Percentiles rank a stretch among this genome's conserved stretches.
Evolutionary conservation across 2,329 filamentous ascomycete genomes (phyloP).

Genomic region (Ceratocystis destructans): DNA sequence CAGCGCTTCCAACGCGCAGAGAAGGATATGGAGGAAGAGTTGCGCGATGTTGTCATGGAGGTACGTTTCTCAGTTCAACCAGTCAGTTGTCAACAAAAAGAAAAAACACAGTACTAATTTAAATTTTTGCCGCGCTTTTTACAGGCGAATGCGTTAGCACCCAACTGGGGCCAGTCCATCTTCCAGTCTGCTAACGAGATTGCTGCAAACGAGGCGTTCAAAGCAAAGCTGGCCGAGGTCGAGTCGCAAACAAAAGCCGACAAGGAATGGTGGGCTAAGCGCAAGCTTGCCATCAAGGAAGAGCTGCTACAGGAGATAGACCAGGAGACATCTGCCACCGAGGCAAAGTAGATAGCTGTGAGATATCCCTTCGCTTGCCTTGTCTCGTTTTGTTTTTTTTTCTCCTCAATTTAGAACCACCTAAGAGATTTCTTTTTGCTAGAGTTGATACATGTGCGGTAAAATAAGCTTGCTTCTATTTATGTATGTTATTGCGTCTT

Average conservation of each 20-base stretch:
- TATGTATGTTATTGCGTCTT: background rate
- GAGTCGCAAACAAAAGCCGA: constrained; percentile 58
- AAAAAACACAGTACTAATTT: background rate
- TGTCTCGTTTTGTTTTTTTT: constrained; percentile 50
- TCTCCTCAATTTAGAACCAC: background rate
- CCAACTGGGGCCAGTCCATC: constrained; percentile 84
- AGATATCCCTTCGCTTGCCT: constrained; percentile 28
- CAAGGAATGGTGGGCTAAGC: constrained; percentile 87
- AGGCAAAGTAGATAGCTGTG: constrained; percentile 21
- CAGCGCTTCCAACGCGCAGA: constrained; percentile 83
- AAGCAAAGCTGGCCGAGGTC: constrained; percentile 60
- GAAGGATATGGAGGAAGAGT: constrained; percentile 93
- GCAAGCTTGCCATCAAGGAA: constrained; percentile 55
- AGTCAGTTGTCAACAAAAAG: background rate
- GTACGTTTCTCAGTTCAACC: constrained; percentile 33
- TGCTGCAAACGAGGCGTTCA: constrained; percentile 65
- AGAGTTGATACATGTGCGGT: background rate
- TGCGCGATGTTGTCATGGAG: constrained; percentile 87
- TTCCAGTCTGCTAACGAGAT: constrained; percentile 98
- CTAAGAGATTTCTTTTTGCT: background rate
- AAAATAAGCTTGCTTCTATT: background rate
- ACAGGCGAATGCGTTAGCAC: constrained; percentile 78
- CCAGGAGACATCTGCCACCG: constrained; percentile 36
- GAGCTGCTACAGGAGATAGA: constrained; percentile 80
- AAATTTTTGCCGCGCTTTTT: background rate